A percentile compares a stretch with the other conserved stretches of the same genome.
Evolutionary conservation across 306 rosid genomes (phyloP).

Genomic region (Citrullus amarus): DNA sequence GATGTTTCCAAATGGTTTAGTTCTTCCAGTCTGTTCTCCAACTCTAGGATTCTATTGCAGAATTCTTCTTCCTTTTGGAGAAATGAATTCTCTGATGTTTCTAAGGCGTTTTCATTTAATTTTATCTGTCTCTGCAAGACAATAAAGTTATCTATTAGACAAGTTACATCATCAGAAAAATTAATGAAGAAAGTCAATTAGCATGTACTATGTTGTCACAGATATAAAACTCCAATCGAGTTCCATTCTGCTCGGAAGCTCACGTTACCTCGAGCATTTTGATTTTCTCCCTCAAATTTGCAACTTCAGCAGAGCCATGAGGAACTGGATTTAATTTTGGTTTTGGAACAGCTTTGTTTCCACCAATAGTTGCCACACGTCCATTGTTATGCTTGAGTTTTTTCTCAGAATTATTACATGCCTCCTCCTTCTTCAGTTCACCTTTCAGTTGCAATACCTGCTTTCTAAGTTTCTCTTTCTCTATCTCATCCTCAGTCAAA

Average conservation of each 20-base stretch:
- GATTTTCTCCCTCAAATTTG: constrained; percentile 60
- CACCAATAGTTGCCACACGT: constrained; percentile 26
- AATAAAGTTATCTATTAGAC: not conserved
- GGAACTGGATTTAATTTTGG: constrained; percentile 31
- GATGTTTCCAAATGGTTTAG: constrained; percentile 28
- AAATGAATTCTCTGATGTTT: constrained; percentile 44
- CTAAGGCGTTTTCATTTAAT: constrained; percentile 51
- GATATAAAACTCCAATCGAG: not conserved
- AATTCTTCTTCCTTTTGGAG: constrained; percentile 63
- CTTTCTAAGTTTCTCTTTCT: constrained; percentile 57
- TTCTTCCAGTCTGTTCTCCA: constrained; percentile 53
- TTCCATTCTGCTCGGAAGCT: not conserved
- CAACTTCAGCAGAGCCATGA: constrained; percentile 46
- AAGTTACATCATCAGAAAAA: not conserved
- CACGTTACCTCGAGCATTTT: constrained; percentile 69
- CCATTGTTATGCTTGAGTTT: constrained; percentile 51
- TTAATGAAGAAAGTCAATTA: not conserved
- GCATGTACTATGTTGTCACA: not conserved
- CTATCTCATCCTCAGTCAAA: constrained; percentile 49
- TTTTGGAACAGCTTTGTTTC: constrained; percentile 30
- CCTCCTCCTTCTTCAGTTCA: constrained; percentile 68
- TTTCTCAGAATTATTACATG: constrained; percentile 37
- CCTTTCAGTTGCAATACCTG: constrained; percentile 50
- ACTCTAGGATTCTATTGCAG: constrained; percentile 52
- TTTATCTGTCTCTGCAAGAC: constrained; percentile 50